These are phyloP conservation scores for Apostasia shenzhenica DNA, from an alignment of 106 monocot species.

Conservation along the genomic window DNA sequence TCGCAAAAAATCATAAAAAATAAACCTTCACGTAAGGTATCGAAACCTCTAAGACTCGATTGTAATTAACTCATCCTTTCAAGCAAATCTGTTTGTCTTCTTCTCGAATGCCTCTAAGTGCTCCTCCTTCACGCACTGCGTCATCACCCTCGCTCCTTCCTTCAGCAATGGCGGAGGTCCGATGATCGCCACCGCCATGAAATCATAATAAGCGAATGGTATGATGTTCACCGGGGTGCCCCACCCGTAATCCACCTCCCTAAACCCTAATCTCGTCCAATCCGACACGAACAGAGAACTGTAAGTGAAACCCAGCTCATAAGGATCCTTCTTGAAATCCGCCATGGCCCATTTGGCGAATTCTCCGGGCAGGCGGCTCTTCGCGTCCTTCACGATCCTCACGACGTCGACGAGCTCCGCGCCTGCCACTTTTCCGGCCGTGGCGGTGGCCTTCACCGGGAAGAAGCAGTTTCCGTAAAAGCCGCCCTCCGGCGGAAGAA, in stretches of 20 bases:
- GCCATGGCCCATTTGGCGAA: conserved; percentile 32
- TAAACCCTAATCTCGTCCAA: conserved; percentile 46
- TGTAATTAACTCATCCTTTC: not conserved
- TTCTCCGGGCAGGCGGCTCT: conserved; percentile 14
- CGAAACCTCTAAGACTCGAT: not conserved
- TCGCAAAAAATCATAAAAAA: not conserved
- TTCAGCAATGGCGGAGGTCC: conserved; percentile 30
- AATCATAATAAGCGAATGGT: conserved; percentile 25
- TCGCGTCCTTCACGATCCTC: conserved; percentile 26
- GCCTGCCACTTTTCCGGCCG: conserved; percentile 1
- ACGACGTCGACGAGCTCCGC: conserved; percentile 18
- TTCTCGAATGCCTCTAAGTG: conserved; percentile 24
- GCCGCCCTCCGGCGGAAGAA: conserved; percentile 9
- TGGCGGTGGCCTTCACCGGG: conserved; percentile 25
- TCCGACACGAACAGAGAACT: conserved; percentile 43
- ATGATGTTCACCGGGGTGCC: conserved; percentile 34
- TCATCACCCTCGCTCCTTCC: conserved; percentile 35
- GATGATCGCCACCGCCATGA: conserved; percentile 41
- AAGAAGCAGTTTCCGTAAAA: conserved; percentile 63
- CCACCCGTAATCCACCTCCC: conserved; percentile 57
- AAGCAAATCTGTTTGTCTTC: conserved; percentile 15
- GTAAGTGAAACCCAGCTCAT: conserved; percentile 18
- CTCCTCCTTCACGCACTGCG: conserved; percentile 39
- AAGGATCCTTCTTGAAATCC: conserved; percentile 33
- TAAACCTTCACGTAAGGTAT: not conserved